A percentile compares a stretch with the other conserved stretches of the same genome.
Evolutionary conservation across 1,139 yeast genomes (phyloP).

Genomic region (Candida dubliniensis): DNA sequence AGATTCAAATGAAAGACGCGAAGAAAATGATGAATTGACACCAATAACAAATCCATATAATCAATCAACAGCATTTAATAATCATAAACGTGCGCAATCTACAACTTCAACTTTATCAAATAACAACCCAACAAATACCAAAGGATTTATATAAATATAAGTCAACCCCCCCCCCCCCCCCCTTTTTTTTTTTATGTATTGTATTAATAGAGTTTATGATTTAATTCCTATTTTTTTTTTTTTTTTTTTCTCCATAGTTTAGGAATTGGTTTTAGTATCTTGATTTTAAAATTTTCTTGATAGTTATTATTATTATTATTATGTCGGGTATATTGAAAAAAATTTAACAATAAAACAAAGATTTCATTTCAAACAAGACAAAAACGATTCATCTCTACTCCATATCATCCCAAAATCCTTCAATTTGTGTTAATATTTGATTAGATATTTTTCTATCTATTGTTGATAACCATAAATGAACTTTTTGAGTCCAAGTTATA

Average conservation of each 20-base stretch:
- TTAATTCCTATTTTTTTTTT: neutral
- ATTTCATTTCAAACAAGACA: neutral
- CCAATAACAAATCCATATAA: neutral
- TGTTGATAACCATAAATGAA: slow-evolving; percentile 21
- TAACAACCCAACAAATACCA: neutral
- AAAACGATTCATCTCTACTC: neutral
- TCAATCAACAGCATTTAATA: neutral
- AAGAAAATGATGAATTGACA: neutral
- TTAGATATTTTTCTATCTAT: slow-evolving; percentile 5
- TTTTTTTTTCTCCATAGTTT: neutral
- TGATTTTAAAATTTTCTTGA: too few species aligned
- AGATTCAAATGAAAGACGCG: neutral
- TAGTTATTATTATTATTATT: too few species aligned
- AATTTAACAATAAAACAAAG: too few species aligned
- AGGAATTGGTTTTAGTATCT: too few species aligned
- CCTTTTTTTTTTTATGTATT: neutral
- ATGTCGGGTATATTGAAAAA: too few species aligned
- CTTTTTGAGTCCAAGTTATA: slow-evolving; percentile 22
- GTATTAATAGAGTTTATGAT: neutral
- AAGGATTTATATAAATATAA: neutral
- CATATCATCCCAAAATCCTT: slow-evolving; percentile 22
- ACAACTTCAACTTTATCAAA: neutral
- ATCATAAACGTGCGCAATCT: neutral
- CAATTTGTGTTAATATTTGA: slow-evolving; percentile 17
- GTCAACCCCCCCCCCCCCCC: too few species aligned